Base-by-base conservation (phyloP, 176 grass and related monocot species). In the Aechmea fasciata region DNA sequence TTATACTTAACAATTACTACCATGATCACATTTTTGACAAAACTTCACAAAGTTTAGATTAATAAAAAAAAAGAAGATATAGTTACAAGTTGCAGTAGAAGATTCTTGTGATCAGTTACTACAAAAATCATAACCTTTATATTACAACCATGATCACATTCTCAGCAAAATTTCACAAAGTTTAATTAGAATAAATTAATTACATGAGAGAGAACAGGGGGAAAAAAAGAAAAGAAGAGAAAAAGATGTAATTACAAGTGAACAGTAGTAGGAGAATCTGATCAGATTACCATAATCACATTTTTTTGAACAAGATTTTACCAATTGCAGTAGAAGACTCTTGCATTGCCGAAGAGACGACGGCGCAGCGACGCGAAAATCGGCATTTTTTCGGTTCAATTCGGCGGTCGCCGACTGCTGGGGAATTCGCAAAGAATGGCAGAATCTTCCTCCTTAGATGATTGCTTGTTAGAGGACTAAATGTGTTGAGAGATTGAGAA, bases 291-390 rank as follows among this genome's bases (percentile, higher is more conserved):
- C 9, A 49, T 47, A 0, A 9, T 11, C 15, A 67, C 26, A 67
- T 23, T 0, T 23, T 67, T 47, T n/a, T 17, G 7, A n/a, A 47
- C 18, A 67, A 10, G 9, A 47, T 47, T 47, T 23, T 65, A 87
- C 85, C 85, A 1, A 81, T 70, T 67, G 81, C 75, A 49, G 81
- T 14, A 20, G 82, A 79, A 0, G 86, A 81, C 41, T 82, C 65
- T 71, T 89, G 79, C 49, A 85, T 77, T 63, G 82, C 71, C 23
- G 82, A 85, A 68, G 71, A 85, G 53, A 63, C 55, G 10, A 64
- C 67, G 13, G 19, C 78, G 65, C 55, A 41, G 6, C 57, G 57
- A 41, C 55, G 47, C 70, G 63, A 48, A 82, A 82, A 67, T 81
- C 78, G 33, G 82, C 67, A 10, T 74, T 75, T 68, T 65, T 13